Evolutionary conservation across 2,329 filamentous ascomycete species (phyloP), one percentile per base, ranked within the genome.

Genomic region (Trichoderma oligosporum): DNA sequence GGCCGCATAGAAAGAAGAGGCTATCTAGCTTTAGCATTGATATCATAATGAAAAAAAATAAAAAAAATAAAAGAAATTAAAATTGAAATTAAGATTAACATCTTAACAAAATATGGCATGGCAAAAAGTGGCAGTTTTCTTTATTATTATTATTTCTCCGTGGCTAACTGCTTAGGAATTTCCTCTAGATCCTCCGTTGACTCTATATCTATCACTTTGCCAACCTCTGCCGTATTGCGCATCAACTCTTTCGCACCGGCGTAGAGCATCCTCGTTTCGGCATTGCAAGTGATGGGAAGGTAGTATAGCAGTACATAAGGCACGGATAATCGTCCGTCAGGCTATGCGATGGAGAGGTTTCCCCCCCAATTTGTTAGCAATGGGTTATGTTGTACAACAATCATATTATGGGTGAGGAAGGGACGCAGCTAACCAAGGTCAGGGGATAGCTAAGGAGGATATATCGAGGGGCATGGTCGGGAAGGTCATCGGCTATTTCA

Each of bases 301-400:
- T 96, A 97, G 78, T 96, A 97, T 20, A 99, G 76, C 70, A 97
- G 83, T 45, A 97, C 91, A 71, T 99, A 99, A 8, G 94, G 94
- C 3, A 96, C 91, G 4, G 90, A 88, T 41, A 91, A 73, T 25
- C 94, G 86, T 57, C 94, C 94, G 52, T 89, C 91, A 42, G 85
- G 78, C 90, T 95, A 63, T 3, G 27, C 7, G 5, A 6, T n/a
- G 12, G 12, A n/a, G n/a, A n/a, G n/a, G n/a, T n/a, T n/a, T 33
- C 5, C 41, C 7, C n/a, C n/a, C n/a, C n/a, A n/a, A 2, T 14
- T 16, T 16, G 51, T 55, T 29, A 55, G 41, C 36, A 2, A 41
- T 0, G 24, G 27, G 7, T 39, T 11, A 31, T 22, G n/a, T 7
- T 27, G 2, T 20, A 22, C 14, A 18, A 18, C n/a, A 29, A n/a